Conservation (phyloP, 257 asterid genomes). For the Nyctanthes arbortristis region DNA sequence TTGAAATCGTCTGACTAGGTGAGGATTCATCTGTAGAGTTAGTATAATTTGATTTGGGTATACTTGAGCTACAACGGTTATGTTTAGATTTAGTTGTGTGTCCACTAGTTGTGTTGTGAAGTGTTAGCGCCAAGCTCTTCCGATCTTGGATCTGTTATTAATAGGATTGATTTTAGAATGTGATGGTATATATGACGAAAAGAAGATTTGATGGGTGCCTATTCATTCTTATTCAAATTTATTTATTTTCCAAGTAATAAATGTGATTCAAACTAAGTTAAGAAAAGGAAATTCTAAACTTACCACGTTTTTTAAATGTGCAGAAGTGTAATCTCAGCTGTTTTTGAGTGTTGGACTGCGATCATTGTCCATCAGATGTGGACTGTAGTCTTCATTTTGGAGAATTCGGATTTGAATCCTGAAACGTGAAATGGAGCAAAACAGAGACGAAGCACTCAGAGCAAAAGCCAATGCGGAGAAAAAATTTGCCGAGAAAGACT, state of each 20-base stretch:
- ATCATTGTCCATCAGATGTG: conserved; percentile 13
- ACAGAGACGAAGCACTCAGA: conserved; percentile 65
- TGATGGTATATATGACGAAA: conserved; percentile 3
- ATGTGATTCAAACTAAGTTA: neutral
- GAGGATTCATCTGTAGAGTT: neutral
- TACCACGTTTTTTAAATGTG: conserved; percentile 18
- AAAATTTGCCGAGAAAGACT: conserved; percentile 66
- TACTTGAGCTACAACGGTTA: neutral
- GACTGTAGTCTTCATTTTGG: conserved; percentile 26
- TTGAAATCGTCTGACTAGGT: conserved; percentile 29
- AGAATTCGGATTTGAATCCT: conserved; percentile 11
- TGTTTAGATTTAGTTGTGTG: no score
- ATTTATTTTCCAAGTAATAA: neutral
- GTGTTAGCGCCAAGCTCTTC: neutral
- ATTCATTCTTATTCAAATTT: neutral
- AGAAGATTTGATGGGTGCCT: neutral
- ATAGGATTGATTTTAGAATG: neutral
- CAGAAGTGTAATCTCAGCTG: conserved; percentile 24
- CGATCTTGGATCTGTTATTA: neutral
- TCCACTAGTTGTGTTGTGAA: no score
- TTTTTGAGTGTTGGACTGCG: conserved; percentile 13
- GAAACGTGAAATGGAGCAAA: conserved; percentile 57
- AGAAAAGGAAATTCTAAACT: neutral
- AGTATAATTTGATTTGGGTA: neutral
- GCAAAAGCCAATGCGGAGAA: conserved; percentile 79